Evolutionary conservation across 192 early-diverging fungal genomes (phyloP), one percentile per base, ranked within the genome.

Genomic region (Fimicolochytrium jonesii): DNA sequence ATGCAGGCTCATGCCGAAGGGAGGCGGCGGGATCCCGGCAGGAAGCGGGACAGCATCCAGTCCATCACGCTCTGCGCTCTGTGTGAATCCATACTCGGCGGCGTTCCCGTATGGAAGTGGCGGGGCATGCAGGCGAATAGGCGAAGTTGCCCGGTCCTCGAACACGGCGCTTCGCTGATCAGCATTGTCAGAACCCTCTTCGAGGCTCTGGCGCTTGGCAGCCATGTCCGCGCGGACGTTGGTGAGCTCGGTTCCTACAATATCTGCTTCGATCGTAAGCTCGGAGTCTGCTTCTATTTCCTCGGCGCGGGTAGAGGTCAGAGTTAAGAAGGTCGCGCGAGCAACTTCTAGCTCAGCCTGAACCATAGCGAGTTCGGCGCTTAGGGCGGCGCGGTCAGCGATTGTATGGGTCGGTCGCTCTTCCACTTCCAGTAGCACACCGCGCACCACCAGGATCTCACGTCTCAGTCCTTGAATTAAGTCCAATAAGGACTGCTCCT

Each of bases 281-380:
- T 66, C 64, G 37, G 52, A 4, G 18, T 64, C 62, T 4, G 22
- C 52, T 5, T 29, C 28, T 25, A 54, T 30, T 42, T 64, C 62
- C 17, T 42, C 37, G 10, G 52, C 18, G 32, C 20, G 9, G 28
- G 46, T 22, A 11, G 59, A n/a, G 10, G 41, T 28, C 5, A 48
- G 15, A 17, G 56, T 60, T 11, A 67, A 1, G 29, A 72, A 43
- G 4, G 64, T 42, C 10, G 70, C 70, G 28, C 64, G 48, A 0
- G 52, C 45, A 42, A 72, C 64, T 49, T 72, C 70, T 2, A 72
- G 41, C 36, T 72, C 70, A 31, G 70, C 70, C 31, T 55, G 30
- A 2, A 50, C 65, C 70, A 72, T 72, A 18, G 70, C 65, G 4
- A 72, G 51, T 18, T 72, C 70, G 34, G 70, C 70, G 23, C 53